Evolutionary conservation across 140 eudicot species (phyloP).

Genomic region (Flaveria floridana): DNA sequence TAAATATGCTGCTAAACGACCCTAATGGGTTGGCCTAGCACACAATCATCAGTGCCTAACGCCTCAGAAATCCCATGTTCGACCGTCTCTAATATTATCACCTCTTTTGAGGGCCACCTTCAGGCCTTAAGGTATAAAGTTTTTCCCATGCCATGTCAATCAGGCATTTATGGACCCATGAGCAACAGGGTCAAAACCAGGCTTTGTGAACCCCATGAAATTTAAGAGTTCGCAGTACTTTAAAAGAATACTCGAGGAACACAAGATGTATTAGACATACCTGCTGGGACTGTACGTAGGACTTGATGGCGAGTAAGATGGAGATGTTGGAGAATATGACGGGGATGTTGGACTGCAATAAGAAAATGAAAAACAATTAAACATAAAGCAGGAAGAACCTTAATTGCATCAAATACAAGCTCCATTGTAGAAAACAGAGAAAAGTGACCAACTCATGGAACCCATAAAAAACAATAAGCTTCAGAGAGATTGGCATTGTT

Average conservation of each 20-base stretch:
- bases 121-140: neutral
- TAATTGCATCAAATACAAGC: neutral
- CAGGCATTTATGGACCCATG: neutral
- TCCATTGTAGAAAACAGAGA: neutral
- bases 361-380: slow-evolving; percentile 6
- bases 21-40: neutral
- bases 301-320: slow-evolving; percentile 96
- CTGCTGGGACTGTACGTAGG: slow-evolving; percentile 98
- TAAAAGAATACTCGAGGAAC: neutral
- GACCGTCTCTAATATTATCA: neutral
- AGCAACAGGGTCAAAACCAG: too few species aligned
- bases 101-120: neutral
- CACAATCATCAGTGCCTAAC: neutral
- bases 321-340: slow-evolving; percentile 95
- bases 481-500: slow-evolving; percentile 1
- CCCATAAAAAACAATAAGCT: neutral
- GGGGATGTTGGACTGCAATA: slow-evolving; percentile 97
- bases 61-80: neutral
- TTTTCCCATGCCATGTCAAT: neutral
- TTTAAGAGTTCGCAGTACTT: neutral
- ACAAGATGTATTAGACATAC: slow-evolving; percentile 38
- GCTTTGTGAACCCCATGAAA: neutral
- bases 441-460: neutral
- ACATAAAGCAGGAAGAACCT: neutral
- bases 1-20: neutral